phyloP scores from a whole-genome alignment of 179 eudicot species.

The Amaranthus tricolor region DNA sequence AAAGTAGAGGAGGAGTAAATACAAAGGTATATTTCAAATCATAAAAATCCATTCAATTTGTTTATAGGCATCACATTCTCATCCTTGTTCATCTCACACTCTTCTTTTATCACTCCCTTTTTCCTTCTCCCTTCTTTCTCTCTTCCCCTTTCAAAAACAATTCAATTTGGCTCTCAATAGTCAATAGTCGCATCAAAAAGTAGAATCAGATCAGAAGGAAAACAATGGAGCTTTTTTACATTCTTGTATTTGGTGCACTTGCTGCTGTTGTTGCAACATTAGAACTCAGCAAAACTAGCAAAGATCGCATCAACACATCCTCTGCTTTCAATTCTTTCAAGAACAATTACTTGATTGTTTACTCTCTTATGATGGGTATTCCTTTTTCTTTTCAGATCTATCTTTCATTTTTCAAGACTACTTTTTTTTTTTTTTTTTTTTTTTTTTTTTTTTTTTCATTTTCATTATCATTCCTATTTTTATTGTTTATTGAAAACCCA shows the following conservation, averaged over 20 bases:
- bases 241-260: conserved; percentile 57
- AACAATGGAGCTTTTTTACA: conserved; percentile 71
- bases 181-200: neutral
- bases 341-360: conserved; percentile 75
- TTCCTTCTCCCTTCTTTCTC: neutral
- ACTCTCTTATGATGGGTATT: conserved; percentile 92
- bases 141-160: neutral
- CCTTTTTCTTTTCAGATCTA: conserved; percentile 18
- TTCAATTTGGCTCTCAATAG: neutral
- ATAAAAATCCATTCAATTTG: neutral
- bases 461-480: neutral
- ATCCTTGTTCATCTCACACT: neutral
- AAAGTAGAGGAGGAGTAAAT: too few relatives aligned
- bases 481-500: too few relatives aligned
- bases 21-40: too few relatives aligned
- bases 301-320: conserved; percentile 72
- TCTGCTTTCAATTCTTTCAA: conserved; percentile 66
- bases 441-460: too few relatives aligned
- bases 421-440: too few relatives aligned
- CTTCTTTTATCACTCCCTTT: neutral
- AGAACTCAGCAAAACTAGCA: conserved; percentile 73
- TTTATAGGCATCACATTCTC: neutral
- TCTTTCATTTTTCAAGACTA: neutral
- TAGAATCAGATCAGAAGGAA: conserved; percentile 11
- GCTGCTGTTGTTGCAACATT: conserved; percentile 58